Conservation (phyloP, 495 filamentous ascomycete species). For the Lentithecium fluviatile region DNA sequence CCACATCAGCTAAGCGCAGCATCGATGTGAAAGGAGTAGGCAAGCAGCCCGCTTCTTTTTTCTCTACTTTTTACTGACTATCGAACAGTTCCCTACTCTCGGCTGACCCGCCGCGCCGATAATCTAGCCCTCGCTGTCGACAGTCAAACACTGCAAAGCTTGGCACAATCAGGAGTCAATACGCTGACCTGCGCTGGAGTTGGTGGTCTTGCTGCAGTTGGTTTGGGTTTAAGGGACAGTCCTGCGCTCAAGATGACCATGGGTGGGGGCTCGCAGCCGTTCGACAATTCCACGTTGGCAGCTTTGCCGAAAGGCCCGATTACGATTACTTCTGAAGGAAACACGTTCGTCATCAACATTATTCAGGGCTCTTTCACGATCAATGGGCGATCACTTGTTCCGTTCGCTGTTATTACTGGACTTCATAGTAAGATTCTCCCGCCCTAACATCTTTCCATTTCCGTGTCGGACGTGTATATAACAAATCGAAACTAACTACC, state of each 20-base stretch:
- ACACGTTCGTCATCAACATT: conserved; percentile 12
- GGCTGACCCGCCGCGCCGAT: conserved; percentile 4
- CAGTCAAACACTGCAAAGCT: conserved; percentile 2
- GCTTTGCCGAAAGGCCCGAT: conserved; percentile 16
- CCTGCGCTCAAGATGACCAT: conserved; percentile 7
- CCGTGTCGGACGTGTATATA: too few species aligned
- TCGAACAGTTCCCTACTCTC: conserved; percentile 1
- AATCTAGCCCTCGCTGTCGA: conserved; percentile 1
- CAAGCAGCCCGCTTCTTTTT: not conserved
- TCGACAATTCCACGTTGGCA: conserved; percentile 6
- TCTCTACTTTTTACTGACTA: too few species aligned
- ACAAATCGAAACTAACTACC: too few species aligned
- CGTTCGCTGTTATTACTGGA: conserved; percentile 1
- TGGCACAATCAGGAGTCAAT: conserved; percentile 10
- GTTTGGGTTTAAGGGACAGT: conserved; percentile 3
- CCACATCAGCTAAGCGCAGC: too few species aligned
- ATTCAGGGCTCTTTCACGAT: conserved; percentile 1
- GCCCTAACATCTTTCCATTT: too few species aligned
- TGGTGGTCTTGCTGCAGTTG: conserved; percentile 9
- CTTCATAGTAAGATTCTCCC: conserved; percentile 20
- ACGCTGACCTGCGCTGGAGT: conserved; percentile 18
- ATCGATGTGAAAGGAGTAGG: conserved; percentile 1
- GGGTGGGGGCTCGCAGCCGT: not conserved
- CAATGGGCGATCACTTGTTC: not conserved
- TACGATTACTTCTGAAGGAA: conserved; percentile 13